Percentiles rank a stretch among this genome's conserved stretches.
Conservation (phyloP, 305 asterid genomes). For the Fraxinus xanthoxyloides region DNA sequence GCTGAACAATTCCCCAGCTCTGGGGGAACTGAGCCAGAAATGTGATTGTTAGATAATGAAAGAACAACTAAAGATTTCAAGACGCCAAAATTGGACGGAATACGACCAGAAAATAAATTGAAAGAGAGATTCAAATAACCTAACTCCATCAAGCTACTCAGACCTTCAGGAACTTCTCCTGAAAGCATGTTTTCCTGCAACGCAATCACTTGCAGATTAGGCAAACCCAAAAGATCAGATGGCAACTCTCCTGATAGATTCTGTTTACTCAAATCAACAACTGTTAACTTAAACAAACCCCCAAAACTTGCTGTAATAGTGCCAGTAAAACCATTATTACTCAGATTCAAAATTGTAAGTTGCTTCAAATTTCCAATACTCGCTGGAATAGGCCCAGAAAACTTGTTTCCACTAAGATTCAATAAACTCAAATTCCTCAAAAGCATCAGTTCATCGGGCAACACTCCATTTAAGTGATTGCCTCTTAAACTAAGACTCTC, state of each 20-base stretch:
- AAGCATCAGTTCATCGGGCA: slow-evolving; percentile 42
- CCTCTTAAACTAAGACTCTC: slow-evolving; percentile 46
- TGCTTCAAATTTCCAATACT: slow-evolving; percentile 45
- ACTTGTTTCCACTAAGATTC: slow-evolving; percentile 52
- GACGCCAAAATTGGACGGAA: slow-evolving; percentile 64
- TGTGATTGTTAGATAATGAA: slow-evolving; percentile 56
- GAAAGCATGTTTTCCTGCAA: slow-evolving; percentile 56
- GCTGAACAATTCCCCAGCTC: slow-evolving; percentile 56
- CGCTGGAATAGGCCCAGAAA: slow-evolving; percentile 44
- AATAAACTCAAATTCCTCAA: slow-evolving; percentile 50
- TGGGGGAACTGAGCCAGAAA: slow-evolving; percentile 53
- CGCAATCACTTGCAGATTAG: slow-evolving; percentile 63
- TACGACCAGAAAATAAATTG: slow-evolving; percentile 56
- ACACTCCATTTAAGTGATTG: slow-evolving; percentile 44
- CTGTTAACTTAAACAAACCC: slow-evolving; percentile 44
- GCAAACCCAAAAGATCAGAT: slow-evolving; percentile 57
- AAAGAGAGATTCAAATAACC: slow-evolving; percentile 58
- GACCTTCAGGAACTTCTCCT: slow-evolving; percentile 63
- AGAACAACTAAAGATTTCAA: slow-evolving; percentile 54
- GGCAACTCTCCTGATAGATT: slow-evolving; percentile 62
- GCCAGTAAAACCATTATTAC: slow-evolving; percentile 53
- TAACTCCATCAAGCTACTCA: slow-evolving; percentile 57
- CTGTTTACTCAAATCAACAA: slow-evolving; percentile 64
- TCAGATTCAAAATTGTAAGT: slow-evolving; percentile 52
- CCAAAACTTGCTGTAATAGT: slow-evolving; percentile 55